phyloP scores from a whole-genome alignment of 345 rosid genomes.

The Rhodamnia rubescens region DNA sequence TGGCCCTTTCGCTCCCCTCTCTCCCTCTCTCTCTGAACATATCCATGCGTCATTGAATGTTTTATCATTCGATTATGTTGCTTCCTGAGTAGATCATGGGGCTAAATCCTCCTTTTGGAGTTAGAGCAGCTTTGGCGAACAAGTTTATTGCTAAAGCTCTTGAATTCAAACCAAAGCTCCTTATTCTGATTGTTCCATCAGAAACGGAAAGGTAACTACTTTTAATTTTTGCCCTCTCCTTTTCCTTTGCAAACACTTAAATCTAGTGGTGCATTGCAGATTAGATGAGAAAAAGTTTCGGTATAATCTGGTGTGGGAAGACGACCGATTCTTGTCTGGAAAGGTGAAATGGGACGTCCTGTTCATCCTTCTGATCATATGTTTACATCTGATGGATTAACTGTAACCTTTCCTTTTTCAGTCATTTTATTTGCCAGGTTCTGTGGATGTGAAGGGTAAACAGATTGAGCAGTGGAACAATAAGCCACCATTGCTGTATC shows the following conservation, averaged over 20 bases:
- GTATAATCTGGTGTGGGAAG: conserved; percentile 81
- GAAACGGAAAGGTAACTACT: conserved; percentile 62
- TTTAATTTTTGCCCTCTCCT: not conserved
- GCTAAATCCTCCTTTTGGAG: conserved; percentile 92
- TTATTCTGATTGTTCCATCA: conserved; percentile 79
- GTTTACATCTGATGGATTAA: not conserved
- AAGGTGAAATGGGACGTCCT: conserved; percentile 24
- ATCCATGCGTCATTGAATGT: not conserved
- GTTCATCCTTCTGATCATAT: no score
- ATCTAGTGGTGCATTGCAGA: conserved; percentile 28
- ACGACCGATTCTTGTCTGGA: conserved; percentile 2
- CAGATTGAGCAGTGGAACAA: conserved; percentile 69
- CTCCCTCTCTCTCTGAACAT: no score
- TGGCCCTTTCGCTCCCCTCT: not conserved
- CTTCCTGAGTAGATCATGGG: conserved; percentile 61
- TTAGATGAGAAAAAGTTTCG: conserved; percentile 47
- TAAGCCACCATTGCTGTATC: conserved; percentile 58
- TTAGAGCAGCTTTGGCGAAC: conserved; percentile 63
- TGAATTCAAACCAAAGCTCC: conserved; percentile 74
- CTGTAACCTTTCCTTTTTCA: conserved; percentile 10
- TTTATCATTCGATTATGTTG: not conserved
- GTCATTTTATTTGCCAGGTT: conserved; percentile 96
- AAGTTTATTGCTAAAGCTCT: conserved; percentile 74
- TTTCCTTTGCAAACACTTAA: not conserved
- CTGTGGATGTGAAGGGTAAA: conserved; percentile 50